Base-by-base conservation (phyloP, 257 asterid species). In the Cordia subcordata region DNA sequence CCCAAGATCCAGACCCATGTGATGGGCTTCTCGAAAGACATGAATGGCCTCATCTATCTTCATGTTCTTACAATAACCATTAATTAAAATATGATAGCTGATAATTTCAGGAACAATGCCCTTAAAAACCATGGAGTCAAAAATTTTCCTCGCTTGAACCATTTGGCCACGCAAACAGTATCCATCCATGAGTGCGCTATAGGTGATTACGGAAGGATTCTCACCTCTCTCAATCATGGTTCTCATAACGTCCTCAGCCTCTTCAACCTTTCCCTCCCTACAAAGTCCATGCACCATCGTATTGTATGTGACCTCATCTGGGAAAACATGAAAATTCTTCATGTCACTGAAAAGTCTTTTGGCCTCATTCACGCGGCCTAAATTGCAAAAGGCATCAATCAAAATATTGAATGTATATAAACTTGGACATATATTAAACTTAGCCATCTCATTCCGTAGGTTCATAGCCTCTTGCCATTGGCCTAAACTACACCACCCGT, bases 321-420 rank as follows among this genome's bases (percentile, higher is more conserved):
- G 49, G 6, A 2, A 16, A 9, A 40, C 17, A 9, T 23, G 1
- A 15, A 10, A 8, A 6, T 35, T 21, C 9, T 3, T 16, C 61
- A 57, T 57, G 10, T 16, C 1, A 18, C 50, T 12, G 0, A 69
- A 23, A 19, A 56, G 0, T 33, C 11, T 40, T 20, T 4, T 38
- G 0, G 75, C 75, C 1, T 45, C 61, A 15, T 27, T 20, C 17
- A 63, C 5, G 14, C 17, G 37, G 18, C 75, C 61, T 13, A 10
- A 2, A 27, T 65, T 72, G 33, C 71, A 64, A 27, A 60, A 55
- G 4, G 69, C 62, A 57, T 72, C 62, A 0, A 56, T 18, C 4
- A 62, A 50, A 13, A 62, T 50, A n/a, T 0, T 75, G 10, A 23
- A 74, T 5, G 64, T 56, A 58, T 39, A 13, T 15, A 60, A 49